Percentiles rank a stretch among this genome's conserved stretches.
Evolutionary conservation across 441 rosid genomes (phyloP).

Genomic region (Eugenia klotzschiana): DNA sequence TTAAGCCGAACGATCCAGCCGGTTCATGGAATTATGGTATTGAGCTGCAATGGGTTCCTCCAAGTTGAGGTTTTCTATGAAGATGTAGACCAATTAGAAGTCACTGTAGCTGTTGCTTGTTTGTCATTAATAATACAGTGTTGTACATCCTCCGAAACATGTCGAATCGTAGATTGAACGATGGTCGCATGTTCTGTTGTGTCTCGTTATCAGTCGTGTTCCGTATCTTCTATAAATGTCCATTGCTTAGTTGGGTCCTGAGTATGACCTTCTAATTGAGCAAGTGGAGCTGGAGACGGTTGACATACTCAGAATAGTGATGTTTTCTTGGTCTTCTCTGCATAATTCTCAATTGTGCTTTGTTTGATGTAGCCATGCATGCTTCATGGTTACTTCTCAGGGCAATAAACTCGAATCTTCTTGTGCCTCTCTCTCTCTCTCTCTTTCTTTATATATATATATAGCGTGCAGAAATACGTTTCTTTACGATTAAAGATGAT

Average conservation of each 20-base stretch:
- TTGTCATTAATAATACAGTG: background rate
- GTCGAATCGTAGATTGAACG: background rate
- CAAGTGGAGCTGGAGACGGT: background rate
- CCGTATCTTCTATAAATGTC: background rate
- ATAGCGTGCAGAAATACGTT: background rate
- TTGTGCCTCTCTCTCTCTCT: background rate
- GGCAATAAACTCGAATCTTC: background rate
- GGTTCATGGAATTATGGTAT: constrained; percentile 37
- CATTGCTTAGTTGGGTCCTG: background rate
- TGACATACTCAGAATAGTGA: background rate
- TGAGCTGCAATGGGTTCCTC: constrained; percentile 46
- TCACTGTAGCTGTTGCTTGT: background rate
- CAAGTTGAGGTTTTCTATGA: background rate
- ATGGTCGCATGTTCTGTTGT: background rate
- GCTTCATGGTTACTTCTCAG: background rate
- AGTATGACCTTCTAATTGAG: background rate
- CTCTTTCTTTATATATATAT: too few species aligned
- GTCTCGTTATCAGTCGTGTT: background rate
- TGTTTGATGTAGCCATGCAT: background rate
- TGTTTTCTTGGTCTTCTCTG: background rate
- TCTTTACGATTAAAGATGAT: background rate
- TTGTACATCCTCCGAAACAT: background rate
- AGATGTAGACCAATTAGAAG: background rate
- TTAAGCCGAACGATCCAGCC: constrained; percentile 9
- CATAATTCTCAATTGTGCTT: background rate